A percentile compares a stretch with the other conserved stretches of the same genome.
phyloP scores from a whole-genome alignment of 768 basidiomycete genomes.

The Rhizopogon vinicolor region DNA sequence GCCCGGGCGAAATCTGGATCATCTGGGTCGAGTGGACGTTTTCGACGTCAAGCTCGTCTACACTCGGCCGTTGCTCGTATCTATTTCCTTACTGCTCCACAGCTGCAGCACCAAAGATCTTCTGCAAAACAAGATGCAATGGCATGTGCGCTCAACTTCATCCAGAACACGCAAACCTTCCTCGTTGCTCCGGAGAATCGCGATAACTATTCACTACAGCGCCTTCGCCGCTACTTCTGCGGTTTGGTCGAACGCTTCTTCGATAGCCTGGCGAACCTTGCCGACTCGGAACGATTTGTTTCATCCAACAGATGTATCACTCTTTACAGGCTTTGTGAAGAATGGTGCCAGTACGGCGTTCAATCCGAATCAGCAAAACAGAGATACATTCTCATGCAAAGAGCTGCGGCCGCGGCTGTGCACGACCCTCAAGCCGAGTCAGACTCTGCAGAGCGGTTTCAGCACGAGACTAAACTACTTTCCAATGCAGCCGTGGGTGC shows the following conservation, averaged over 20 bases:
- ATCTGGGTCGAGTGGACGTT: slow-evolving; percentile 45
- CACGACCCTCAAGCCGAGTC: slow-evolving; percentile 50
- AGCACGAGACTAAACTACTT: slow-evolving; percentile 64
- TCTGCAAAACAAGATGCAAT: slow-evolving; percentile 69
- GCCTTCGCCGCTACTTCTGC: slow-evolving; percentile 87
- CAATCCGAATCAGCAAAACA: slow-evolving; percentile 71
- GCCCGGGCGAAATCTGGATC: slow-evolving; percentile 43
- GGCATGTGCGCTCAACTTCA: slow-evolving; percentile 79
- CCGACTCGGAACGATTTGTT: slow-evolving; percentile 74
- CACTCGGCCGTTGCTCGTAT: slow-evolving; percentile 87
- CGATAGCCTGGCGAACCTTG: slow-evolving; percentile 63
- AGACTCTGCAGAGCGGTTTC: slow-evolving; percentile 54
- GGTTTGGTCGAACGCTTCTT: slow-evolving; percentile 85
- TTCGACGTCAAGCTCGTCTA: slow-evolving; percentile 70
- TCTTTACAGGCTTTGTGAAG: slow-evolving; percentile 82
- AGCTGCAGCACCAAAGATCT: slow-evolving; percentile 66
- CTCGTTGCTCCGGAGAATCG: slow-evolving; percentile 68
- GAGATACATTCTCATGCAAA: slow-evolving; percentile 67
- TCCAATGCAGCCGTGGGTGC: slow-evolving; percentile 85
- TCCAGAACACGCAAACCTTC: slow-evolving; percentile 76
- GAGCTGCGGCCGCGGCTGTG: slow-evolving; percentile 49
- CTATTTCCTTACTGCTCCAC: slow-evolving; percentile 79
- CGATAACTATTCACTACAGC: slow-evolving; percentile 73
- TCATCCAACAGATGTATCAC: slow-evolving; percentile 71
- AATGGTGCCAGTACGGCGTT: slow-evolving; percentile 87